phyloP scores from a whole-genome alignment of 2,329 filamentous ascomycete species.

The Exophiala oligosperma region DNA sequence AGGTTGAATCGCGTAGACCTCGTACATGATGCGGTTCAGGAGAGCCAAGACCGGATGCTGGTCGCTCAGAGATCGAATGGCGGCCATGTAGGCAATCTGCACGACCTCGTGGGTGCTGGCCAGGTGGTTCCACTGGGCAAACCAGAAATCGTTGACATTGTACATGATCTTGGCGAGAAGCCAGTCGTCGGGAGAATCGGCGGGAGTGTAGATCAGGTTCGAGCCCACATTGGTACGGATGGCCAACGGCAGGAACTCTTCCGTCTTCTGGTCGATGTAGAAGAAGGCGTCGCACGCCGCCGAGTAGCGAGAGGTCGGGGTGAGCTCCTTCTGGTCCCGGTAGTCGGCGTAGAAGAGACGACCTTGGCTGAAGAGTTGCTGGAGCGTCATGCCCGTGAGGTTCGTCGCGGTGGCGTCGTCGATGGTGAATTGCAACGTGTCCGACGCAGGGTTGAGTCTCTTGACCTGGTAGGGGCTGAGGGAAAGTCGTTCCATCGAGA shows the following conservation, averaged over 20 bases:
- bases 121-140: conserved; percentile 13
- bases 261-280: conserved; percentile 8
- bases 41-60: conserved; percentile 11
- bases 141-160: conserved; percentile 16
- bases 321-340: conserved; percentile 12
- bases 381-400: conserved; percentile 9
- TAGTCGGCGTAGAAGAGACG: conserved; percentile 15
- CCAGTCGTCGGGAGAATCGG: conserved; percentile 9
- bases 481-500: conserved; percentile 14
- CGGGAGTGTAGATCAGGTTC: conserved; percentile 8
- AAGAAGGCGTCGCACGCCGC: conserved; percentile 9
- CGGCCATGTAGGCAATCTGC: conserved; percentile 11
- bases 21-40: conserved; percentile 13
- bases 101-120: conserved; percentile 17
- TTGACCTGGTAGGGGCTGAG: conserved; percentile 12
- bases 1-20: conserved; percentile 12
- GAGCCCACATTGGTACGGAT: conserved; percentile 14
- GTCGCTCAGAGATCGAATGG: conserved; percentile 13
- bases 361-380: conserved; percentile 6
- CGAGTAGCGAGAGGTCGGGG: conserved; percentile 5
- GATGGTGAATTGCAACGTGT: conserved; percentile 12
- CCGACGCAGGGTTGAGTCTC: conserved; percentile 10
- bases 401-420: conserved; percentile 7
- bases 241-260: conserved; percentile 10
- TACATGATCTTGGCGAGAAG: conserved; percentile 17